A percentile compares a stretch with the other conserved stretches of the same genome.
phyloP scores from a whole-genome alignment of 805 yeast species.

The Nakazawaea ernobii region DNA sequence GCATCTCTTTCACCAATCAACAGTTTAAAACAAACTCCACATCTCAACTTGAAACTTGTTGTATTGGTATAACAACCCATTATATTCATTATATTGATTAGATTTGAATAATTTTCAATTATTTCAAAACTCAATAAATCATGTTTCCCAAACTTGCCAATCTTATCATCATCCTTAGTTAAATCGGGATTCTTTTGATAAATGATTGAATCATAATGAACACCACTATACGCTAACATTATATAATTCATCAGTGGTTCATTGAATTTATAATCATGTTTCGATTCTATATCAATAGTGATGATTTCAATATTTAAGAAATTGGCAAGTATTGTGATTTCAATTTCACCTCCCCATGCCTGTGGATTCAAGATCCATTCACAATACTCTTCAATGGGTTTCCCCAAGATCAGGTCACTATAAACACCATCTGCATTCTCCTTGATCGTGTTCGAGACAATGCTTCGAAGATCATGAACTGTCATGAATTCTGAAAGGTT shows the following conservation, averaged over 20 bases:
- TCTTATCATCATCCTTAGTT: conserved; percentile 27
- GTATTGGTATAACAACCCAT: conserved; percentile 64
- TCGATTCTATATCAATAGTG: conserved; percentile 62
- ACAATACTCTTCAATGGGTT: conserved; percentile 40
- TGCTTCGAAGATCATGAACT: conserved; percentile 39
- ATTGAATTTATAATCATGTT: conserved; percentile 49
- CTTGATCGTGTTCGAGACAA: conserved; percentile 43
- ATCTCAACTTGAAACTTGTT: conserved; percentile 47
- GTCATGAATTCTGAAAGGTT: conserved; percentile 22
- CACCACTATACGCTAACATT: conserved; percentile 59
- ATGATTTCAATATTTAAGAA: conserved; percentile 46
- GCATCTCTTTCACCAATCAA: conserved; percentile 64
- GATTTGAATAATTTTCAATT: conserved; percentile 28
- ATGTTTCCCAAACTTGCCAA: conserved; percentile 35
- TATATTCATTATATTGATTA: conserved; percentile 41
- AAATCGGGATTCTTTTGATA: conserved; percentile 23
- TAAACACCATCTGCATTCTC: conserved; percentile 36
- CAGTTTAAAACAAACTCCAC: conserved; percentile 46
- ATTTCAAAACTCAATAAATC: conserved; percentile 28
- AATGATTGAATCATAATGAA: conserved; percentile 67
- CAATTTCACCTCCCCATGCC: conserved; percentile 86
- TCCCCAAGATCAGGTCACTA: conserved; percentile 54
- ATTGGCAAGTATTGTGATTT: conserved; percentile 54
- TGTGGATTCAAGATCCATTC: conserved; percentile 55
- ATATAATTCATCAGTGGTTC: conserved; percentile 35